phyloP scores from a whole-genome alignment of 2,329 filamentous ascomycete species.

The Grosmannia huntii region DNA sequence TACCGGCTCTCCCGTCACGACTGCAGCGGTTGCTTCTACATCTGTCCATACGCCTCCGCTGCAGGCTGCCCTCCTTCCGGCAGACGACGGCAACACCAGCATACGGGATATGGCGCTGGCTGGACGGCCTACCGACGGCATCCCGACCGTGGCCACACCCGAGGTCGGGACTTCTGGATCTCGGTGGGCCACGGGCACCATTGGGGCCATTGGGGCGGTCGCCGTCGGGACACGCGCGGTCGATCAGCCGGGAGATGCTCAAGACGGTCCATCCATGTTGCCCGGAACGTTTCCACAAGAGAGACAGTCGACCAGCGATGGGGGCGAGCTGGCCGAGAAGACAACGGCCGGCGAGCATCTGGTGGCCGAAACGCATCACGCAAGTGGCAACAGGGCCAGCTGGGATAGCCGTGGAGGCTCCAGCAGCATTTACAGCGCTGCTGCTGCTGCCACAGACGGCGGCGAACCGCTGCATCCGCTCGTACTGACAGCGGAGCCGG shows the following conservation, averaged over 20 bases:
- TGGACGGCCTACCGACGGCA: not conserved
- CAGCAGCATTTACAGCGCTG: not conserved
- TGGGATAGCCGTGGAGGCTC: not conserved
- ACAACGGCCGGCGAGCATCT: not conserved
- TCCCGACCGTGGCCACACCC: not conserved
- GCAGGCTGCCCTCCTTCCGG: not conserved
- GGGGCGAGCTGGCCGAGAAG: not conserved
- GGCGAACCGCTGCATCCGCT: not conserved
- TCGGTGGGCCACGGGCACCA: not conserved
- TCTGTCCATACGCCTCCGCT: not conserved
- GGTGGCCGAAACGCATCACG: not conserved
- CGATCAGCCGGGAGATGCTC: not conserved
- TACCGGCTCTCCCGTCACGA: not conserved
- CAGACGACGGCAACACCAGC: slow-evolving; percentile 19
- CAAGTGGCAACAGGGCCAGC: not conserved
- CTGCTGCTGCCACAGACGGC: not conserved
- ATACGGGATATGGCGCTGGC: too few relatives aligned
- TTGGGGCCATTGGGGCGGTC: not conserved
- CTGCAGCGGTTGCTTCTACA: not conserved
- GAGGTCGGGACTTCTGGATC: not conserved
- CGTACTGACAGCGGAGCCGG: not conserved
- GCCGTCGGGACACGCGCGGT: not conserved
- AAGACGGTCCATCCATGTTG: too few relatives aligned
- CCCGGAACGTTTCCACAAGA: not conserved
- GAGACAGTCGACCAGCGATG: not conserved